A percentile compares a stretch with the other conserved stretches of the same genome.
Evolutionary conservation across 2,329 filamentous ascomycete species (phyloP).

Genomic region (Aspergillus unguis): DNA sequence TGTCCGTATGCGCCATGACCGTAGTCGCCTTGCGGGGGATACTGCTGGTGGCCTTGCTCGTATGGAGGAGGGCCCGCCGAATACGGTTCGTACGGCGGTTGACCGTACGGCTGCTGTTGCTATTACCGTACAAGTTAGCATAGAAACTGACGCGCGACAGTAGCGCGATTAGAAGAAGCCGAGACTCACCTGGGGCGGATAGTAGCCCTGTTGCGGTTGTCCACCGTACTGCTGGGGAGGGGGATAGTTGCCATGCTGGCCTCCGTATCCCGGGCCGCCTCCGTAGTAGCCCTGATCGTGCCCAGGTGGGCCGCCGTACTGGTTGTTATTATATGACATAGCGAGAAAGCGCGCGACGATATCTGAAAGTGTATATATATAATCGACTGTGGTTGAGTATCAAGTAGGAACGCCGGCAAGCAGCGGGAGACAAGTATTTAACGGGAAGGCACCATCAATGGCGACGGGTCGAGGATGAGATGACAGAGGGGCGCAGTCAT

Average conservation of each 20-base stretch:
- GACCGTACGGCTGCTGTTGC: slow-evolving; percentile 18
- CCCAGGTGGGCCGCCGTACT: slow-evolving; percentile 9
- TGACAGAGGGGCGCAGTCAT: slow-evolving; percentile 9
- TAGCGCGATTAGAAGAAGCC: not conserved
- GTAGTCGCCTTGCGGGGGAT: slow-evolving; percentile 9
- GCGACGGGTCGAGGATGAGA: slow-evolving; percentile 6
- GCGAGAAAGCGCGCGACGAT: not conserved
- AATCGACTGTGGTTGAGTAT: too few species aligned
- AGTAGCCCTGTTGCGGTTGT: slow-evolving; percentile 9
- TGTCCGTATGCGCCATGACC: slow-evolving; percentile 8
- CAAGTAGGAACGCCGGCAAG: not conserved
- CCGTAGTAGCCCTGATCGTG: slow-evolving; percentile 8
- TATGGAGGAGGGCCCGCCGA: slow-evolving; percentile 20
- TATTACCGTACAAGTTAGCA: slow-evolving; percentile 1
- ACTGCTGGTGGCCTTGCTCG: slow-evolving; percentile 18
- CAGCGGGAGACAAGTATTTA: slow-evolving; percentile 4
- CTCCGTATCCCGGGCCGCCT: slow-evolving; percentile 6
- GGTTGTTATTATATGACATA: slow-evolving; percentile 12
- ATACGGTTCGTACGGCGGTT: slow-evolving; percentile 19
- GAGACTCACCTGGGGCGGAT: slow-evolving; percentile 7
- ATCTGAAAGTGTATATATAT: not conserved
- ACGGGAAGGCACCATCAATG: slow-evolving; percentile 9
- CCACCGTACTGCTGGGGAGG: slow-evolving; percentile 10
- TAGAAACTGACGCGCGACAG: not conserved
- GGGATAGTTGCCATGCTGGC: slow-evolving; percentile 8